Base-by-base conservation (phyloP, 2,329 filamentous ascomycete genomes). In the Apiospora aurea region DNA sequence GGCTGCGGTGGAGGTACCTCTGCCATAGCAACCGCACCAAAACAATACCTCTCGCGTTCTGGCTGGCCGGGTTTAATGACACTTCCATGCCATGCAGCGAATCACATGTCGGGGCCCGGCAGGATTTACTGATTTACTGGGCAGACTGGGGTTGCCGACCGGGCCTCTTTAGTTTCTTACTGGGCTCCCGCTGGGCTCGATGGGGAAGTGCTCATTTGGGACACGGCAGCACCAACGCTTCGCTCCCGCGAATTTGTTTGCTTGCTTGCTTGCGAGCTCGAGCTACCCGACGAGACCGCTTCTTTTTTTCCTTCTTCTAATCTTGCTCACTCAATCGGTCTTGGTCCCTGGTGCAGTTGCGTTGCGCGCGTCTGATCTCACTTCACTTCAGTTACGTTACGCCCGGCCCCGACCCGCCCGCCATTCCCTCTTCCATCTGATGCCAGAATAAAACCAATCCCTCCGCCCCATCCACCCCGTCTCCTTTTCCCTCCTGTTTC, bases 401-500 rank as follows among this genome's bases (percentile, higher is more conserved):
- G 2, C 11, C n/a, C 18, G 34, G 18, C 6, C n/a, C 29, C 34
- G 34, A 41, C 34, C 57, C 57, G 57, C 41, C 57, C 57, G 57
- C 57, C 57, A 64, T 34, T 64, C 38, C 21, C 18, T 41, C 11
- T 11, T 64, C 38, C 21, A 34, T 41, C 11, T 11, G 34, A 64
- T 64, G 57, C 57, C 18, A 64, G 34, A 64, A 64, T 64, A 64
- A 64, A 64, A 41, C 34, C 41, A 41, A 64, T 64, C 57, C 18
- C 21, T 64, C 34, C 38, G 29, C 57, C 57, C 21, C 57, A 24
- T 41, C 34, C 26, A 29, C 26, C n/a, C 49, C 49, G 24, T 51
- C 34, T 64, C 57, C 57, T 64, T 64, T 64, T 64, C 57, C 57
- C 29, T 38, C 57, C n/a, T 64, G 41, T 41, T 64, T 64, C 34